phyloP scores from a whole-genome alignment of 331 rosid species.

The Stylosanthes scabra region DNA sequence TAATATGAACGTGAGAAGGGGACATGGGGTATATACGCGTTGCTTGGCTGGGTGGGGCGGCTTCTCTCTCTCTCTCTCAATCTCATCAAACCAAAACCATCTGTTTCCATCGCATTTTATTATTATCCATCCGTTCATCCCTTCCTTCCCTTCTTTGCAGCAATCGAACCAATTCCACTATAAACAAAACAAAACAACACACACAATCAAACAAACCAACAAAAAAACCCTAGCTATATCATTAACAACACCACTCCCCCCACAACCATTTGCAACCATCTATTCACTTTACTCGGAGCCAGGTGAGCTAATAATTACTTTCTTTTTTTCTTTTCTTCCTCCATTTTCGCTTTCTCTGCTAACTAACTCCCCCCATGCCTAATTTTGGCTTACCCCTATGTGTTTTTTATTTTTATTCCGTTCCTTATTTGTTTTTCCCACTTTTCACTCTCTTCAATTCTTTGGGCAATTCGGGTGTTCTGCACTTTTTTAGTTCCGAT shows the following conservation, averaged over 20 bases:
- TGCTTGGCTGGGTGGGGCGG: constrained; percentile 29
- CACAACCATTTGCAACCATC: background rate
- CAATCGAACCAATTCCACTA: background rate
- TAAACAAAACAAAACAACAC: too few species aligned
- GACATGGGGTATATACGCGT: constrained; percentile 11
- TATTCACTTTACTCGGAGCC: too few species aligned
- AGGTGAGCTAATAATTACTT: too few species aligned
- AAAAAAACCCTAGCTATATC: constrained; percentile 37
- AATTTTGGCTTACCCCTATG: too few species aligned
- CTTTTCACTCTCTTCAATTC: constrained; percentile 14
- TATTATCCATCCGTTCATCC: background rate
- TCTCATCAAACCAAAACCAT: constrained; percentile 10
- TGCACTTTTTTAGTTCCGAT: constrained; percentile 38
- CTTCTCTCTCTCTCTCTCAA: too few species aligned
- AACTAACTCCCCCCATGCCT: too few species aligned
- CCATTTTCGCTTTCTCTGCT: too few species aligned
- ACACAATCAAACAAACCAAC: background rate
- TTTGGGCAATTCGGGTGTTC: constrained; percentile 43
- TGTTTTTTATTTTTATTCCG: background rate
- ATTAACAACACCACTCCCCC: background rate
- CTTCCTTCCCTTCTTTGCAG: background rate
- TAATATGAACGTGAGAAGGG: too few species aligned
- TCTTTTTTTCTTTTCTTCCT: too few species aligned
- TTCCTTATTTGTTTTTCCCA: background rate
- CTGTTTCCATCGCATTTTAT: background rate